A percentile compares a stretch with the other conserved stretches of the same genome.
phyloP scores from a whole-genome alignment of 768 basidiomycete species.

The Rhodotorula graminis region DNA sequence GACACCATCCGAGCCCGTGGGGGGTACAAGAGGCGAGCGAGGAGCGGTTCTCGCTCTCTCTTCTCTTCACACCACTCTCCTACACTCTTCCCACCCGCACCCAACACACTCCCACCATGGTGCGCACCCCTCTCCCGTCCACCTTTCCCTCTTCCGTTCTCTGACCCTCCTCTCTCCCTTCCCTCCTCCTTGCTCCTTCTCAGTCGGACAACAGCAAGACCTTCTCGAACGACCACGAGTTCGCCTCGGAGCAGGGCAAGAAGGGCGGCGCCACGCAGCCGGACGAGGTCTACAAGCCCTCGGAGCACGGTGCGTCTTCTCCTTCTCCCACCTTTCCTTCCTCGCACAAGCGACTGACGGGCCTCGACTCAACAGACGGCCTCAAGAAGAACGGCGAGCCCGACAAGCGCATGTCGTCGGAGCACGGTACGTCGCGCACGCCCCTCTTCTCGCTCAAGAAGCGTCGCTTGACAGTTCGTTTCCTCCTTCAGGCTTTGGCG shows the following conservation, averaged over 20 bases:
- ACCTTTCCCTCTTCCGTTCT: neutral
- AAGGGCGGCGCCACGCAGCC: conserved; percentile 10
- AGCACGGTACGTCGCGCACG: neutral
- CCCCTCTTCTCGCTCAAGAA: neutral
- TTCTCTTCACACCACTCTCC: neutral
- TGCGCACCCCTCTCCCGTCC: neutral
- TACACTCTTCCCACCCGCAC: neutral
- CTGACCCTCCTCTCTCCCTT: neutral
- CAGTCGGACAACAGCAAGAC: neutral
- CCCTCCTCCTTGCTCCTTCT: neutral
- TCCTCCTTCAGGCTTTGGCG: conserved; percentile 4
- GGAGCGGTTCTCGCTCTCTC: neutral
- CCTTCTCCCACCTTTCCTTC: neutral
- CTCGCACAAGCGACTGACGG: no score
- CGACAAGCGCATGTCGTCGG: conserved; percentile 9
- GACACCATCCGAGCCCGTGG: no score
- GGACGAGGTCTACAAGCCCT: conserved; percentile 19
- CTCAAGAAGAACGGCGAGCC: conserved; percentile 4
- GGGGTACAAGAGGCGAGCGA: conserved; percentile 6
- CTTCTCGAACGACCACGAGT: conserved; percentile 1
- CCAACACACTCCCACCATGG: conserved; percentile 4
- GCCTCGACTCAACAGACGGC: neutral
- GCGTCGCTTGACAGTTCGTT: no score
- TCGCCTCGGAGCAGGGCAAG: conserved; percentile 16
- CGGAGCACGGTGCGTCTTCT: conserved; percentile 9